Evolutionary conservation across 2,329 filamentous ascomycete genomes (phyloP), one percentile per base, ranked within the genome.

Genomic region (Leptodontidium sp.): DNA sequence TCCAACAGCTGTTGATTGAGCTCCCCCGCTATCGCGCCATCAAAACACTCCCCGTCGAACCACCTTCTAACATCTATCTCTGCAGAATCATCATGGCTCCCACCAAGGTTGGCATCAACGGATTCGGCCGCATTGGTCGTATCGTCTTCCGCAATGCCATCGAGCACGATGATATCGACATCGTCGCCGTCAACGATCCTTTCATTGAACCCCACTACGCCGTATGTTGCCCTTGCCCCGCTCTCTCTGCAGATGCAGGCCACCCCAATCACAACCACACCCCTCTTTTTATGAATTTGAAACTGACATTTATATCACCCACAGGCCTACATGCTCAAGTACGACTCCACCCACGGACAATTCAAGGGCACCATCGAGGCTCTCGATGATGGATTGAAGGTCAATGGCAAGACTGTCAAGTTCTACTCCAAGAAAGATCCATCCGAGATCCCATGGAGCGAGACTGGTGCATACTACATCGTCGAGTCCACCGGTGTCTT

Each of bases 301-400:
- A 63, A 62, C 72, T 75, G 59, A 75, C 43, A 1, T 32, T 1
- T 4, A 17, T 62, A 50, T 74, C 43, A 50, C 64, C 63, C 47
- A 45, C 73, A 97, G 94, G 93, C 92, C 82, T 98, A 98, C 91
- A 98, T 98, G 96, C 92, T 99, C 86, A 97, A 97, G 89, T 98
- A 98, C 84, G 96, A 99, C 88, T 94, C 93, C 79, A 94, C 93
- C 83, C 96, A 99, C 90, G 96, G 96, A 78, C 82, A 89, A 82
- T 99, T 98, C 92, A 97, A 98, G 88, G 95, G 95, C 78, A 90
- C 91, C 71, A 89, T 98, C 83, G 84, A 90, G 83, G 86, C 90
- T 71, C 86, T 90, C 71, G 82, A 82, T 77, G 89, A 87, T 78
- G 86, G 87, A 82, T 89, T 99, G 77, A 83, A 90, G 77, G 90